phyloP scores from a whole-genome alignment of 345 rosid genomes.

The Lumnitzera littorea region DNA sequence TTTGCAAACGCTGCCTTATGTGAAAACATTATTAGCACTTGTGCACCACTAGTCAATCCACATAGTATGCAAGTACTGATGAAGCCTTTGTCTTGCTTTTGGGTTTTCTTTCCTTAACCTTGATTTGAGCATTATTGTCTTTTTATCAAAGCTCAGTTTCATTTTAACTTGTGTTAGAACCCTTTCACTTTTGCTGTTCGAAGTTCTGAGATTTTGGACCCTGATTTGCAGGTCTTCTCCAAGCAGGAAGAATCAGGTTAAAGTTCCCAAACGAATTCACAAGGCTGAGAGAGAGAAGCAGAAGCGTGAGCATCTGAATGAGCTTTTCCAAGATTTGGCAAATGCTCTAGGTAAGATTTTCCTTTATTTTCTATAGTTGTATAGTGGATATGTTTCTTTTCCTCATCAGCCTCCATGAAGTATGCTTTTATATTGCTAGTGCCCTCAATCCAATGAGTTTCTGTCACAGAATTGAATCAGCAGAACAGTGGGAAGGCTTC shows the following conservation, averaged over 20 bases:
- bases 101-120: no score
- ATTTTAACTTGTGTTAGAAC: slow-evolving; percentile 2
- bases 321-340: slow-evolving; percentile 72
- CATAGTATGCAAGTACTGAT: no score
- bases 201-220: no score
- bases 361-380: background rate
- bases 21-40: no score
- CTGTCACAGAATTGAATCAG: slow-evolving; percentile 43
- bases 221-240: slow-evolving; percentile 33
- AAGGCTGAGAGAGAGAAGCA: slow-evolving; percentile 89
- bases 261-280: slow-evolving; percentile 70
- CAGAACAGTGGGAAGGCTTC: slow-evolving; percentile 83
- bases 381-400: background rate
- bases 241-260: slow-evolving; percentile 38
- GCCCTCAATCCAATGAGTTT: slow-evolving; percentile 7
- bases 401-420: background rate
- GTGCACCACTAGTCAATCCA: no score
- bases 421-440: background rate
- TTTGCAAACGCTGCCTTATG: no score
- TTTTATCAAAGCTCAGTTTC: background rate
- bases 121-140: no score
- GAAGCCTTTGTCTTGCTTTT: no score
- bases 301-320: slow-evolving; percentile 94
- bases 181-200: background rate
- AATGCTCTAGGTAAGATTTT: slow-evolving; percentile 55